A percentile compares a stretch with the other conserved stretches of the same genome.
These are phyloP conservation scores for Fusarium pininemorale DNA, from an alignment of 2,329 filamentous ascomycete genomes.

Conservation along the genomic window DNA sequence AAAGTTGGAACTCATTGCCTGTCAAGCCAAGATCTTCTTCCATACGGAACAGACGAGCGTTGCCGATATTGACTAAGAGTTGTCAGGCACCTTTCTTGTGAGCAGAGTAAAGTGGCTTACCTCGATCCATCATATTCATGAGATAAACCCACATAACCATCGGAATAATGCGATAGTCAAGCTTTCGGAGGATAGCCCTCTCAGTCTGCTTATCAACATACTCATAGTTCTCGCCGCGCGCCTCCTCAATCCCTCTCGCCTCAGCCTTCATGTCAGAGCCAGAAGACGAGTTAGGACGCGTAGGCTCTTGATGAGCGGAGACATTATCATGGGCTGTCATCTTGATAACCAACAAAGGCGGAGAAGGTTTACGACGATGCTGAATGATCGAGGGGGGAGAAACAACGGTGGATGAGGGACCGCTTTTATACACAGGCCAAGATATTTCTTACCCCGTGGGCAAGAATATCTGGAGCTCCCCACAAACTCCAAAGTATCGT, in stretches of 20 bases:
- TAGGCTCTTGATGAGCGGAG: constrained; percentile 4
- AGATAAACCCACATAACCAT: constrained; percentile 47
- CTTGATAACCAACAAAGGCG: not conserved
- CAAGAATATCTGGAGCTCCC: not conserved
- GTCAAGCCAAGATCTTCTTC: constrained; percentile 66
- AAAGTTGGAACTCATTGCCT: constrained; percentile 65
- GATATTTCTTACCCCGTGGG: constrained; percentile 5
- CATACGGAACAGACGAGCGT: constrained; percentile 59
- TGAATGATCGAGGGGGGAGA: not conserved
- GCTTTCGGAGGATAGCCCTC: constrained; percentile 39
- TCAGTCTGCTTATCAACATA: constrained; percentile 34
- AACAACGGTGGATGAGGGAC: not conserved
- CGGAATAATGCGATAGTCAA: constrained; percentile 46
- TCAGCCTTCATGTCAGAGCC: constrained; percentile 13
- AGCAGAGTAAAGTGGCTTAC: constrained; percentile 5
- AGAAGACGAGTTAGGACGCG: constrained; percentile 30
- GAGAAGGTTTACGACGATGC: no score
- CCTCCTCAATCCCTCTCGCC: constrained; percentile 25
- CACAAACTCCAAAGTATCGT: not conserved
- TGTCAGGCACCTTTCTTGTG: not conserved
- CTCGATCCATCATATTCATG: constrained; percentile 49
- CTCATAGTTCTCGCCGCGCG: constrained; percentile 21
- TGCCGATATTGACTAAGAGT: constrained; percentile 72
- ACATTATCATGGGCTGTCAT: constrained; percentile 13
- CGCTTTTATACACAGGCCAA: constrained; percentile 21